Evolutionary conservation across 306 rosid species (phyloP).

Genomic region (Trichosanthes cucumerina): DNA sequence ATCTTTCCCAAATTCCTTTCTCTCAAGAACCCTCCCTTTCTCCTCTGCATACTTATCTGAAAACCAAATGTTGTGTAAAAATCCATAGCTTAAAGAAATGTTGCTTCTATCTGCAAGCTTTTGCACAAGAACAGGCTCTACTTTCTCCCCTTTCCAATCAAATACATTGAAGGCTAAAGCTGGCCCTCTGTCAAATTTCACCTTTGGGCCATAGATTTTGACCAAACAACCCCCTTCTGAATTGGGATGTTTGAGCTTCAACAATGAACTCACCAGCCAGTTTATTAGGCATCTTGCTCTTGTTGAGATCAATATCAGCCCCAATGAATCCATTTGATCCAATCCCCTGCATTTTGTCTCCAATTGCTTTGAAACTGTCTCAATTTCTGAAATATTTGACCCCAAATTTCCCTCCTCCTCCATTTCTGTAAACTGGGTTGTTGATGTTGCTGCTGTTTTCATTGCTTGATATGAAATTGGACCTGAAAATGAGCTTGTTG

Average conservation of each 20-base stretch:
- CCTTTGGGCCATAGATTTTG: slow-evolving; percentile 72
- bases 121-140: slow-evolving; percentile 83
- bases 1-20: slow-evolving; percentile 23
- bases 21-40: slow-evolving; percentile 43
- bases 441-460: background rate
- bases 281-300: slow-evolving; percentile 74
- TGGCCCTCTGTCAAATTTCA: slow-evolving; percentile 75
- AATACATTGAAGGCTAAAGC: slow-evolving; percentile 83
- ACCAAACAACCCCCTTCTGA: slow-evolving; percentile 46
- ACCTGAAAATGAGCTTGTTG: slow-evolving; percentile 63
- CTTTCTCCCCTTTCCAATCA: slow-evolving; percentile 89
- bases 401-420: background rate
- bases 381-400: slow-evolving; percentile 11
- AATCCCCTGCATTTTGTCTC: slow-evolving; percentile 50
- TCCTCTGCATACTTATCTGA: slow-evolving; percentile 61
- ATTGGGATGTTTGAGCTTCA: slow-evolving; percentile 82
- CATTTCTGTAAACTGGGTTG: slow-evolving; percentile 11
- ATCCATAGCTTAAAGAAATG: slow-evolving; percentile 67
- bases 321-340: slow-evolving; percentile 74
- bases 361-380: slow-evolving; percentile 7
- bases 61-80: slow-evolving; percentile 62
- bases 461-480: slow-evolving; percentile 18
- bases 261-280: slow-evolving; percentile 72
- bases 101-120: slow-evolving; percentile 82
- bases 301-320: slow-evolving; percentile 35